Percentiles rank a stretch among this genome's conserved stretches.
Conservation (phyloP, 2,329 filamentous ascomycete genomes). For the Talaromyces sp. region DNA sequence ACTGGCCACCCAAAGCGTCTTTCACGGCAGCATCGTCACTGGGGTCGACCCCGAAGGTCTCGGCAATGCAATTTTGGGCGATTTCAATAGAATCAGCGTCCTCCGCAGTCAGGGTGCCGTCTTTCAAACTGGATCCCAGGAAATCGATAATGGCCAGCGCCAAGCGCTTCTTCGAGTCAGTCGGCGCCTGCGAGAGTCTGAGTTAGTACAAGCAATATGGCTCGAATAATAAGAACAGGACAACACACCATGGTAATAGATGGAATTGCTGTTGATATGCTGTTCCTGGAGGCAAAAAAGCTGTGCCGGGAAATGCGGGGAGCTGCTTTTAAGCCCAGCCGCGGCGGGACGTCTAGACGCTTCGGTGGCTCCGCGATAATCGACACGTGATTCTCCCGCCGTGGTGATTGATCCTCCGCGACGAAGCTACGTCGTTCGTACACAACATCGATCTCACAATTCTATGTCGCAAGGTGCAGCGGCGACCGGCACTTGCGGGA, state of each 20-base stretch:
- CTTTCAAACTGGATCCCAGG: constrained; percentile 73
- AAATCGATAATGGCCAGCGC: constrained; percentile 97
- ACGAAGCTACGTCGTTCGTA: neutral
- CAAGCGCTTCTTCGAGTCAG: constrained; percentile 71
- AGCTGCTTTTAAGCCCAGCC: constrained; percentile 8
- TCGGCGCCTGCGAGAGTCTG: constrained; percentile 28
- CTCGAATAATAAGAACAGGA: neutral
- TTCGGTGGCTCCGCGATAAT: constrained; percentile 9
- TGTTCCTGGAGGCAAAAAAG: constrained; percentile 3
- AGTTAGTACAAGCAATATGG: neutral
- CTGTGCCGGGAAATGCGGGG: constrained; percentile 12
- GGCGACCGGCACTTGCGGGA: constrained; percentile 10
- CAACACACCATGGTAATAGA: constrained; percentile 8
- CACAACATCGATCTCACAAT: neutral
- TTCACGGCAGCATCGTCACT: constrained; percentile 65
- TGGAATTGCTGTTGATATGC: neutral
- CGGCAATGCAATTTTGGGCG: constrained; percentile 87
- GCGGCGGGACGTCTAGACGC: constrained; percentile 9
- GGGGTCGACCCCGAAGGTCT: constrained; percentile 94
- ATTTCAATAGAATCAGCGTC: constrained; percentile 93
- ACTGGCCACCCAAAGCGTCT: constrained; percentile 78
- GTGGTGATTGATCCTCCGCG: neutral
- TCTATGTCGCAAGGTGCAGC: neutral
- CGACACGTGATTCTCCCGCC: constrained; percentile 13
- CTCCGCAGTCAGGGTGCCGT: constrained; percentile 82